These are phyloP conservation scores for Suhomyces panamericanus DNA, from an alignment of 1,139 yeast species.

Conservation along the genomic window DNA sequence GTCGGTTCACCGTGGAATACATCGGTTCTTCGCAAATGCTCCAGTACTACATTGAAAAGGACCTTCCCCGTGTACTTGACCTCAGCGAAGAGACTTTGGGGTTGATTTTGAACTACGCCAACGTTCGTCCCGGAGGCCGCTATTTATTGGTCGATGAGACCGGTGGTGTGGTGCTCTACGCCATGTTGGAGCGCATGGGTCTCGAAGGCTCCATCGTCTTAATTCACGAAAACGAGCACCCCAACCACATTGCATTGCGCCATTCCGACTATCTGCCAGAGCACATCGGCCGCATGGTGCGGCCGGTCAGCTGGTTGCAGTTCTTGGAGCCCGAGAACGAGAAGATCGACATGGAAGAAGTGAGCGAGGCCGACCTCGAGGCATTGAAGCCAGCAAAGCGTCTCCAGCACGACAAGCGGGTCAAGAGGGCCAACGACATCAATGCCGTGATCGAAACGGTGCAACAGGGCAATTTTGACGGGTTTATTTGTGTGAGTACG, in stretches of 20 bases:
- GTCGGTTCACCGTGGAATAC: slow-evolving; percentile 80
- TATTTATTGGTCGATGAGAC: slow-evolving; percentile 90
- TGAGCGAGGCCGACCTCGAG: slow-evolving; percentile 52
- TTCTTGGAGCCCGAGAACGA: slow-evolving; percentile 75
- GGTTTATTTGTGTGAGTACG: slow-evolving; percentile 69
- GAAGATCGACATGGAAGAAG: slow-evolving; percentile 50
- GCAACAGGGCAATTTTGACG: slow-evolving; percentile 66
- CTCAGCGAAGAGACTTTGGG: slow-evolving; percentile 85
- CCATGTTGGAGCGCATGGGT: slow-evolving; percentile 87
- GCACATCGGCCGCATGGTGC: slow-evolving; percentile 54
- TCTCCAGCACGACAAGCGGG: slow-evolving; percentile 67
- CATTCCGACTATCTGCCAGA: slow-evolving; percentile 64
- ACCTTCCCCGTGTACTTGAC: slow-evolving; percentile 70
- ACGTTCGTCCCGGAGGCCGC: slow-evolving; percentile 84
- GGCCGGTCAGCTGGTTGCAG: slow-evolving; percentile 76
- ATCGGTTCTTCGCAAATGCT: slow-evolving; percentile 76
- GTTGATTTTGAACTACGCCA: slow-evolving; percentile 70
- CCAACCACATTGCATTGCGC: slow-evolving; percentile 70
- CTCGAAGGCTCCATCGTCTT: slow-evolving; percentile 77
- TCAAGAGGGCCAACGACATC: slow-evolving; percentile 56
- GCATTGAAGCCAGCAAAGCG: slow-evolving; percentile 60
- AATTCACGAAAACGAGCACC: slow-evolving; percentile 90
- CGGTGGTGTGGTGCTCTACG: slow-evolving; percentile 79
- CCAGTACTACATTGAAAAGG: slow-evolving; percentile 73
- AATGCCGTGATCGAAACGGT: slow-evolving; percentile 55